phyloP scores from a whole-genome alignment of 306 rosid species.

The Fragaria nilgerrensis region DNA sequence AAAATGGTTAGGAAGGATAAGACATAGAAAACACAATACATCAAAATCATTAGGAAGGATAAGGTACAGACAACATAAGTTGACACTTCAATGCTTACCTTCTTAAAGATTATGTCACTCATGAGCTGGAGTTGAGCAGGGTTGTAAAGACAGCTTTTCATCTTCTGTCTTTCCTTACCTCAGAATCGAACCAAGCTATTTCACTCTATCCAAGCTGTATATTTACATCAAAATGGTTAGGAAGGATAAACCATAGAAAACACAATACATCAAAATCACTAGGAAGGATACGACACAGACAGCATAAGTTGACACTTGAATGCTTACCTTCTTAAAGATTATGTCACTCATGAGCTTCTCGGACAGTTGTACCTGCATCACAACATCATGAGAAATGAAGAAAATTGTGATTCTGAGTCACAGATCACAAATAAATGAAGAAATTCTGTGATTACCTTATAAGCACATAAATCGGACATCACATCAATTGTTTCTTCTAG shows the following conservation, averaged over 20 bases:
- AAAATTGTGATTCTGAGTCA: conserved; percentile 13
- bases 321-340: conserved; percentile 78
- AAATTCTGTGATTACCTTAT: conserved; percentile 51
- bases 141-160: conserved; percentile 69
- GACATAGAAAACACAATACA: conserved; percentile 10
- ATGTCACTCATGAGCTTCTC: conserved; percentile 93
- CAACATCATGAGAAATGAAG: conserved; percentile 23
- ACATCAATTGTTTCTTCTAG: conserved; percentile 92
- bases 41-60: conserved; percentile 18
- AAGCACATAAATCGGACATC: conserved; percentile 94
- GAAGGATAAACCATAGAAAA: conserved; percentile 15
- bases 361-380: conserved; percentile 80
- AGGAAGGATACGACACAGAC: conserved; percentile 15
- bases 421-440: conserved; percentile 17
- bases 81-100: conserved; percentile 44
- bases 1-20: conserved; percentile 17
- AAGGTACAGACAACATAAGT: background rate
- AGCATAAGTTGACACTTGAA: background rate
- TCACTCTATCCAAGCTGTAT: conserved; percentile 84
- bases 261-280: conserved; percentile 9
- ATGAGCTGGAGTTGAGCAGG: conserved; percentile 65
- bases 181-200: conserved; percentile 92
- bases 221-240: conserved; percentile 22
- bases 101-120: conserved; percentile 87
- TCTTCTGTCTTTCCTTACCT: conserved; percentile 71